phyloP scores from a whole-genome alignment of 2,329 filamentous ascomycete species.

The Arthrobotrys pseudoclavata region DNA sequence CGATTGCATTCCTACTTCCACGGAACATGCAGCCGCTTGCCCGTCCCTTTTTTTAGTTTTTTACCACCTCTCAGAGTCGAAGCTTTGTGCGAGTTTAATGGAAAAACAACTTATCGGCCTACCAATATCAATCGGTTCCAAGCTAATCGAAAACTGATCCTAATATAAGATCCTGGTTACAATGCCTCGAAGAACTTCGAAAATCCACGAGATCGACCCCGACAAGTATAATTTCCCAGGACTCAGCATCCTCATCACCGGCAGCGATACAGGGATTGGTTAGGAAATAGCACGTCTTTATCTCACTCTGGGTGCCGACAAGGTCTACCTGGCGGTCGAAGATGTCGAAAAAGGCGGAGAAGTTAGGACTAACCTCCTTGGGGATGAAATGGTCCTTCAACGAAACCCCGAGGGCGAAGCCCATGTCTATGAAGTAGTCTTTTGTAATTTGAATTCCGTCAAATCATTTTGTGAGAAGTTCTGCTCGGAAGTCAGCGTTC shows the following conservation, averaged over 20 bases:
- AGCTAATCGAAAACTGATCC: too few species aligned
- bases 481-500: constrained; percentile 53
- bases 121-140: too few species aligned
- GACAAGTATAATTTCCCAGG: constrained; percentile 55
- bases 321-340: constrained; percentile 63
- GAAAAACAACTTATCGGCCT: too few species aligned
- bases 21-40: too few species aligned
- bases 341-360: constrained; percentile 62
- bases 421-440: constrained; percentile 61
- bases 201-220: background rate
- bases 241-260: constrained; percentile 63
- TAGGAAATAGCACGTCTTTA: constrained; percentile 63
- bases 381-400: constrained; percentile 18
- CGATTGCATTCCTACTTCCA: too few species aligned
- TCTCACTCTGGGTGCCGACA: constrained; percentile 61
- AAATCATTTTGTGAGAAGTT: constrained; percentile 61
- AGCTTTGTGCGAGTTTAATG: too few species aligned
- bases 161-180: too few species aligned
- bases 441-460: constrained; percentile 61
- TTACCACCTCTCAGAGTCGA: too few species aligned
- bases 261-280: constrained; percentile 63
- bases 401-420: constrained; percentile 44
- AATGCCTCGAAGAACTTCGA: background rate
- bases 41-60: too few species aligned
- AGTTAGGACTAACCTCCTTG: constrained; percentile 27